Evolutionary conservation across 2,329 filamentous ascomycete genomes (phyloP), one percentile per base, ranked within the genome.

Genomic region (Elsinoe arachidis): DNA sequence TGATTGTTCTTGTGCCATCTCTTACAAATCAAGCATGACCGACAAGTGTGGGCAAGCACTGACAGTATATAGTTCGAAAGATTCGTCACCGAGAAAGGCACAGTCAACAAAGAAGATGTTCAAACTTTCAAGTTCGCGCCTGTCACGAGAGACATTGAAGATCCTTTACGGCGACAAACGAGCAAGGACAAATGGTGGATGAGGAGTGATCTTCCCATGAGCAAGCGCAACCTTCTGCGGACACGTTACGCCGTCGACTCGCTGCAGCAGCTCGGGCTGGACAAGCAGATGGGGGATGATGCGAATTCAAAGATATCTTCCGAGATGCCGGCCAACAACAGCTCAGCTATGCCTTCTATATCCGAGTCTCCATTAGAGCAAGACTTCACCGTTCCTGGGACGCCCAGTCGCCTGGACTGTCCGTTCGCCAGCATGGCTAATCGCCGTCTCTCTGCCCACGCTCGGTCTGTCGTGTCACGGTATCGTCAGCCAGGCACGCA

Each of bases 371-470:
- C 70, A 3, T 64, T 95, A 67, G 91, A 96, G 74, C 87, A 87
- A 73, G 91, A 96, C 72, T 96, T 96, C 66, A 96, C 91, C 15
- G 87, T 91, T 34, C 78, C 85, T 68, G 91, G 91, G 60, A 89
- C 84, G 66, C 88, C 87, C 65, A 88, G 90, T 64, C 81, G 81
- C 62, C 75, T 96, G 54, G 82, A 83, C 63, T 96, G 91, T 72
- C 91, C 91, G 0, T 96, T 95, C 71, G 85, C 81, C 33, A 76
- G 74, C 59, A 71, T 77, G 64, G 69, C 67, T 35, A 69, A 59
- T 72, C 72, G 63, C 66, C 69, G 66, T 58, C 64, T 72, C 64
- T 68, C 64, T 60, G 66, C 61, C 38, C 67, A 71, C 67, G 68
- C 69, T 57, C 68, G 69, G 41, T 74, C 74, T 38, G 68, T 72